A percentile compares a stretch with the other conserved stretches of the same genome.
Conservation (phyloP, 139 green algal species). For the Chlorella sorokiniana region DNA sequence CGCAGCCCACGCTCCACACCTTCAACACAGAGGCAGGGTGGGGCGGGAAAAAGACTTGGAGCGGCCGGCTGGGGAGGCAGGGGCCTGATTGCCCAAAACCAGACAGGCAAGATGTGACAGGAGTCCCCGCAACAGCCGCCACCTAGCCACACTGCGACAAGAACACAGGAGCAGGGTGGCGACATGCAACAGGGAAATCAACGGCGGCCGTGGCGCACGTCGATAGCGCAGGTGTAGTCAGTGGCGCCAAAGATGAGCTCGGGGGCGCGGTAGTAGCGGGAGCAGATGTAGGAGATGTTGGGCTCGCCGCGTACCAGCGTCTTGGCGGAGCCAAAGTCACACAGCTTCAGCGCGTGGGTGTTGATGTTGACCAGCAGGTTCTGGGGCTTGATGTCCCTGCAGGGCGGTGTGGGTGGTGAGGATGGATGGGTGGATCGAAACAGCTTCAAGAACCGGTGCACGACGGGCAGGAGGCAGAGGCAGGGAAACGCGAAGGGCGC, state of each 20-base stretch:
- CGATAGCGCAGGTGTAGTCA: slow-evolving; percentile 98
- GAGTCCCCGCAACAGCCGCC: neutral
- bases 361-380: slow-evolving; percentile 95
- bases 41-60: neutral
- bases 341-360: slow-evolving; percentile 96
- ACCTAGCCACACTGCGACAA: neutral
- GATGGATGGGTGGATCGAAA: no score
- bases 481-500: no score
- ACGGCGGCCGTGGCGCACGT: slow-evolving; percentile 60
- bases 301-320: slow-evolving; percentile 89
- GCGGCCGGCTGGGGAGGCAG: neutral
- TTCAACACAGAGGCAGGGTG: neutral
- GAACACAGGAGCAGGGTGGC: no score
- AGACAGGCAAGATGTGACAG: neutral
- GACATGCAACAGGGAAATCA: neutral
- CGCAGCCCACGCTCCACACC: slow-evolving; percentile 95
- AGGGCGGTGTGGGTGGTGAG: neutral
- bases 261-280: slow-evolving; percentile 92
- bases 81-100: neutral
- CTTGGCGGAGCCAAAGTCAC: slow-evolving; percentile 99
- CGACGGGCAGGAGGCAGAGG: neutral
- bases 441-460: neutral
- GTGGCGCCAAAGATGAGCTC: slow-evolving; percentile 99
- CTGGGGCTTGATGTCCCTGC: slow-evolving; percentile 93
- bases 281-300: slow-evolving; percentile 99